Base-by-base conservation (phyloP, 2,329 filamentous ascomycete genomes). In the Pseudogymnoascus sp. region DNA sequence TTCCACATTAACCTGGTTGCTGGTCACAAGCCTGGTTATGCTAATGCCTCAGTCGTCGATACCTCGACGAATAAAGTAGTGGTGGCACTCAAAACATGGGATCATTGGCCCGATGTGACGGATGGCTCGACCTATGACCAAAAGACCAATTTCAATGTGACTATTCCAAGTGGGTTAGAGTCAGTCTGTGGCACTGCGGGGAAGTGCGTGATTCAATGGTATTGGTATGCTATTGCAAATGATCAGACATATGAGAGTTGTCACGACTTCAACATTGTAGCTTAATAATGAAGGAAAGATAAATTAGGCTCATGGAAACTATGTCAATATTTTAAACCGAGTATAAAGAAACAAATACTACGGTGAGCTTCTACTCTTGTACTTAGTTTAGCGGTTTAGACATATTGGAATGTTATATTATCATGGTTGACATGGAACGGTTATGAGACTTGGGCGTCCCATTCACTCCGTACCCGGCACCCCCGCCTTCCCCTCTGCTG, bases 1-100 rank as follows among this genome's bases (percentile, higher is more conserved):
- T 52, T 52, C 25, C 45, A 52, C 25, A 71, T 82, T 63, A 70
- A 73, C 66, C 75, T 81, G 67, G 72, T 70, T 7, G 73, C 77
- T 38, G 67, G 66, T 25, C 45, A 52, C 45, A 52, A 28, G 45
- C 45, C 45, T 25, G 45, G 45, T 3, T 30, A 30, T 52, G 45
- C 45, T 5, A 52, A 52, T 52, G 25, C 45, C 25, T 52, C 45
- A 1, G 23, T 52, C 25, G 25, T 52, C 23, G 45, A 52, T 19
- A 52, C 25, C 45, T 30, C 45, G n/a, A 52, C 45, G 12, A 52
- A 52, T 52, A 11, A 16, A 11, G 45, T 52, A 19, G 25, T 52
- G 14, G 45, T 3, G 8, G 45, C 45, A 19, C 25, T 52, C 23
- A 52, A 52, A 5, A 52, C 45, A 11, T 52, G 45, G 45, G 45